Evolutionary conservation across 1,284 basidiomycete species (phyloP).

Genomic region (Cryptococcus maquisensis): DNA sequence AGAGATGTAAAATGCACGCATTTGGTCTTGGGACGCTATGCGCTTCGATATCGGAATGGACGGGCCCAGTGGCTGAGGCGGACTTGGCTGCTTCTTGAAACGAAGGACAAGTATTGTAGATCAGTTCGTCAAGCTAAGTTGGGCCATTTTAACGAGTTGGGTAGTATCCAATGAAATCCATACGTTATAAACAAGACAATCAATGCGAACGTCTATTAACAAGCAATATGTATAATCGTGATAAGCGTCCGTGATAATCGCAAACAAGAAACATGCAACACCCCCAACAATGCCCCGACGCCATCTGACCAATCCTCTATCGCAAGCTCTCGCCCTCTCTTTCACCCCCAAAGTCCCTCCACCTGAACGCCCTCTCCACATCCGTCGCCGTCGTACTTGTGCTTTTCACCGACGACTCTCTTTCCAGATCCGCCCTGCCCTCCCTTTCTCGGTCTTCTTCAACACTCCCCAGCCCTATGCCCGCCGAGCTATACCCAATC

Average conservation of each 20-base stretch:
- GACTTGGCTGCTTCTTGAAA: too few relatives aligned
- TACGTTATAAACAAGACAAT: too few relatives aligned
- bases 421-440: background rate
- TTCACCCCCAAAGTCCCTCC: background rate
- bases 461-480: background rate
- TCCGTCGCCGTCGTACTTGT: constrained; percentile 26
- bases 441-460: background rate
- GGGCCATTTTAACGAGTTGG: too few relatives aligned
- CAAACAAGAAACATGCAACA: background rate
- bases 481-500: constrained; percentile 7
- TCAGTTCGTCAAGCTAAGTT: too few relatives aligned
- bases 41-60: too few relatives aligned
- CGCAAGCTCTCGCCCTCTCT: background rate
- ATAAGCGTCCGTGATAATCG: background rate
- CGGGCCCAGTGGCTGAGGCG: too few relatives aligned
- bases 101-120: too few relatives aligned
- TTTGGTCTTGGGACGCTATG: too few relatives aligned
- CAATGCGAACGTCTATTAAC: too few relatives aligned
- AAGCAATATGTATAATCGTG: too few relatives aligned
- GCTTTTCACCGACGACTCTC: constrained; percentile 11
- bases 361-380: constrained; percentile 21
- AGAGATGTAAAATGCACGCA: background rate
- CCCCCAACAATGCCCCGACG: too few relatives aligned
- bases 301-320: background rate
- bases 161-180: background rate